Evolutionary conservation across 2,329 filamentous ascomycete species (phyloP), one percentile per base, ranked within the genome.

Genomic region (Colletotrichum falcatum): DNA sequence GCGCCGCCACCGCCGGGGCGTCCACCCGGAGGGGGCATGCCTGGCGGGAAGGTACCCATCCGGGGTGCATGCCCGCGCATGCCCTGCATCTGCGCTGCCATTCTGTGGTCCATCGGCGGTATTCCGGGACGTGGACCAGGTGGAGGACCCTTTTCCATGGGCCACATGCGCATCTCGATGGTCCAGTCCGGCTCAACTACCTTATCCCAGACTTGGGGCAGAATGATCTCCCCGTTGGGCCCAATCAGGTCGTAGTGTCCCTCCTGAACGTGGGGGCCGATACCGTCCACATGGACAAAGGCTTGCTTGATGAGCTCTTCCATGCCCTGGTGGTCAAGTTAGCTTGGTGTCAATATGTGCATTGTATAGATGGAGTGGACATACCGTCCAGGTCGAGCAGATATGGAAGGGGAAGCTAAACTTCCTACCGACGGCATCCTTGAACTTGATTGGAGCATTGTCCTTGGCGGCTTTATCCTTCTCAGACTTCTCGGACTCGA

Each of bases 371-470:
- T 39, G 14, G 26, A 20, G 54, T 33, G 20, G 65, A 87, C 89
- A 78, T 89, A 95, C 93, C 83, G 86, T 84, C 94, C 94, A 97
- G 3, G 91, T 96, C 76, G 90, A 89, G 80, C 94, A 97, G 37
- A 97, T 80, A 73, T 95, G 89, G 81, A 91, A 97, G 1, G 95
- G 95, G 77, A 98, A 97, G 81, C 90, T 96, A 79, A 97, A 98
- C 80, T 97, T 97, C 74, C 95, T 88, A 39, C 94, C 93, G 20
- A 98, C 90, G 0, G 94, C 94, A 78, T 98, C 95, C 81, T 97
- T 97, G 83, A 97, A 97, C 74, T 91, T 91, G 79, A 97, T 93
- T 2, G 93, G 93, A 53, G 90, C 85, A 79, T 94, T 92, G 72
- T 85, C 84, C 48, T 83, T 80, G 11, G n/a, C n/a, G n/a, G 81